Percentiles rank a stretch among this genome's conserved stretches.
Evolutionary conservation across 2,329 filamentous ascomycete species (phyloP).

Genomic region (Hypoxylon sp.): DNA sequence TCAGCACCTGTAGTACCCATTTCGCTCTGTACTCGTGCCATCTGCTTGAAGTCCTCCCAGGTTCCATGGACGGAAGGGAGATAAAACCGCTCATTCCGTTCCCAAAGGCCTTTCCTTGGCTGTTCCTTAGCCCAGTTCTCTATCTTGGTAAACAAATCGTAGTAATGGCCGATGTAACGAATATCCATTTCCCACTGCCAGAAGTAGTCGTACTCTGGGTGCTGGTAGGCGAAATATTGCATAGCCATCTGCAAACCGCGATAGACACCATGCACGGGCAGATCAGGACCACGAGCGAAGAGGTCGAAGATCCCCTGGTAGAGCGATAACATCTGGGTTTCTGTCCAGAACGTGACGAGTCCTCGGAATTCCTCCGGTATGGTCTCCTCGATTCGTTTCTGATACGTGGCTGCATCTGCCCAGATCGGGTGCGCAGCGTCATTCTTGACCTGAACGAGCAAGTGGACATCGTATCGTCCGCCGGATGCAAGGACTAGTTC

Average conservation of each 20-base stretch:
- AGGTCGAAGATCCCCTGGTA: constrained; percentile 90
- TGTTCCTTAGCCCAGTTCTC: constrained; percentile 77
- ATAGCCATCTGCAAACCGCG: constrained; percentile 93
- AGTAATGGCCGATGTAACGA: constrained; percentile 89
- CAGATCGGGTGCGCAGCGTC: constrained; percentile 81
- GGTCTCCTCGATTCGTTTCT: constrained; percentile 73
- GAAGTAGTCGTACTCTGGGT: constrained; percentile 90
- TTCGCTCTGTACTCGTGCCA: constrained; percentile 80
- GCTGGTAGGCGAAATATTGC: constrained; percentile 89
- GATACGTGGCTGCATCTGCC: constrained; percentile 78
- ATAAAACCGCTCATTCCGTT: constrained; percentile 83
- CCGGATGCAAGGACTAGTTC: constrained; percentile 85
- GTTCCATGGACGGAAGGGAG: constrained; percentile 79
- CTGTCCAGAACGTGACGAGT: constrained; percentile 92
- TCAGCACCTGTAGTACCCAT: constrained; percentile 74
- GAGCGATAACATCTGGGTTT: constrained; percentile 89
- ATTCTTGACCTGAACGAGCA: constrained; percentile 86
- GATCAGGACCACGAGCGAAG: constrained; percentile 71
- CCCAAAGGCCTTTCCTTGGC: constrained; percentile 84
- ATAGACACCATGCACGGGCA: constrained; percentile 92
- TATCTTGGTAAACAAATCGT: constrained; percentile 77
- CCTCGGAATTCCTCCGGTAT: constrained; percentile 88
- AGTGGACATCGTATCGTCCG: constrained; percentile 87
- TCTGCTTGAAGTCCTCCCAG: constrained; percentile 84
- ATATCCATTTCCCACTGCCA: constrained; percentile 98